Percentiles rank a stretch among this genome's conserved stretches.
Evolutionary conservation across 768 basidiomycete genomes (phyloP).

Genomic region (Cystofilobasidium macerans): DNA sequence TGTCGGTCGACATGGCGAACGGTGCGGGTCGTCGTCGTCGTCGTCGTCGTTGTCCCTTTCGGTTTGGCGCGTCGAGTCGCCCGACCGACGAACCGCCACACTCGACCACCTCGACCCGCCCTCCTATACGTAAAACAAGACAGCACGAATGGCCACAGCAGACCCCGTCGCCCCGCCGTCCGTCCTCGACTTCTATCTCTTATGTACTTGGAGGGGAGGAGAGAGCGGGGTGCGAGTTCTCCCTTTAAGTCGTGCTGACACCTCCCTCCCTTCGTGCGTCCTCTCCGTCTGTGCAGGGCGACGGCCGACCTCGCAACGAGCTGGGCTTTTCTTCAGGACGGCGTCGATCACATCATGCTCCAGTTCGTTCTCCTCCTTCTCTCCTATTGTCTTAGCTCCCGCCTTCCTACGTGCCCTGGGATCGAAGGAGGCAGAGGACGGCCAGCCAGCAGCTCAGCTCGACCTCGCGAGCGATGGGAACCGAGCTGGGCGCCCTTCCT

Average conservation of each 20-base stretch:
- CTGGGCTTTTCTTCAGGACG: conserved; percentile 38
- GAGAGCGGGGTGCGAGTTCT: too few relatives aligned
- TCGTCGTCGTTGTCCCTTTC: too few relatives aligned
- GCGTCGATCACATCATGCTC: conserved; percentile 46
- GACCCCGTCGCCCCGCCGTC: conserved; percentile 21
- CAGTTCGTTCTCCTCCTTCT: conserved; percentile 32
- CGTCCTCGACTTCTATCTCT: neutral
- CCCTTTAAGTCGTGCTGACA: too few relatives aligned
- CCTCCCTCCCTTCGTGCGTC: neutral
- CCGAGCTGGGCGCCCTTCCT: too few relatives aligned
- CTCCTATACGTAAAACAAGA: neutral
- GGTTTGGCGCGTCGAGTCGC: too few relatives aligned
- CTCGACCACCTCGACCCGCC: neutral
- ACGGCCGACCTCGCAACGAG: conserved; percentile 29
- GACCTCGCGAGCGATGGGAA: too few relatives aligned
- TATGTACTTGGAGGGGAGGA: too few relatives aligned
- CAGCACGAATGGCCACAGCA: neutral
- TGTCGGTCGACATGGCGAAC: conserved; percentile 16
- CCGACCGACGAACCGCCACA: too few relatives aligned
- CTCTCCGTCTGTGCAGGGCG: neutral
- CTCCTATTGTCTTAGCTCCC: neutral
- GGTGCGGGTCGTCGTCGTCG: neutral
- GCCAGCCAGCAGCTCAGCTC: too few relatives aligned
- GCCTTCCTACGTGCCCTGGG: too few relatives aligned
- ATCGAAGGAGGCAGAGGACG: too few relatives aligned